Conservation (phyloP, 768 basidiomycete species). For the Chlorophyllum brunneum region DNA sequence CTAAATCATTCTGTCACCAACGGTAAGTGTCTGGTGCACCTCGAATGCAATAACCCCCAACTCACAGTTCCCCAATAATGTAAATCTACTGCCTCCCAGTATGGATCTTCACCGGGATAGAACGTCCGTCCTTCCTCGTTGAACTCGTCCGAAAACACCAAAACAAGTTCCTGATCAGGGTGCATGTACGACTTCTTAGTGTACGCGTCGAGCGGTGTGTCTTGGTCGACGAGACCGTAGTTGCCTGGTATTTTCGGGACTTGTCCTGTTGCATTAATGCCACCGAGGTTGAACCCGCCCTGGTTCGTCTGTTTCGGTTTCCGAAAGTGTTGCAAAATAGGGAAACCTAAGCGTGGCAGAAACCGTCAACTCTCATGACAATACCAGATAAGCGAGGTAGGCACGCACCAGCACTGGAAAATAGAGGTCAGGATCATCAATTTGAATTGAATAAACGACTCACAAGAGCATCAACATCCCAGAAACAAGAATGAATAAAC, state of each 20-base stretch:
- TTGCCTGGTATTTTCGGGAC: conserved; percentile 51
- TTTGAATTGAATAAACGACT: conserved; percentile 22
- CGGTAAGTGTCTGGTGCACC: background rate
- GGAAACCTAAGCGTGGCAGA: no score
- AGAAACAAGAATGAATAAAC: conserved; percentile 51
- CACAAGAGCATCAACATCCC: conserved; percentile 54
- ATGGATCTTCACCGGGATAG: conserved; percentile 67
- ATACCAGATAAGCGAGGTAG: background rate
- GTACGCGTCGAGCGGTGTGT: conserved; percentile 58
- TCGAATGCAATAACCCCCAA: conserved; percentile 8
- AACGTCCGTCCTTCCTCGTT: conserved; percentile 68
- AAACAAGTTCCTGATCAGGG: conserved; percentile 41
- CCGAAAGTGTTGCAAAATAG: conserved; percentile 44
- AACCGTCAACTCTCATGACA: no score
- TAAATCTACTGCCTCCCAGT: conserved; percentile 55
- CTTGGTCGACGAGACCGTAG: conserved; percentile 64
- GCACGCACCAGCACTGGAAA: conserved; percentile 34
- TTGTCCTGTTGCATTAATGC: conserved; percentile 69
- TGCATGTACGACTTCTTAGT: conserved; percentile 53
- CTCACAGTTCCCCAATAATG: conserved; percentile 67
- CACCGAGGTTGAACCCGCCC: conserved; percentile 68
- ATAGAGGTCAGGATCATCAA: conserved; percentile 3
- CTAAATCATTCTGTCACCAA: conserved; percentile 47
- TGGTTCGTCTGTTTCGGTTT: conserved; percentile 35
- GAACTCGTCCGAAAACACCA: conserved; percentile 85